Evolutionary conservation across 1,284 basidiomycete species (phyloP).

Genomic region (Papiliotrema fonsecae): DNA sequence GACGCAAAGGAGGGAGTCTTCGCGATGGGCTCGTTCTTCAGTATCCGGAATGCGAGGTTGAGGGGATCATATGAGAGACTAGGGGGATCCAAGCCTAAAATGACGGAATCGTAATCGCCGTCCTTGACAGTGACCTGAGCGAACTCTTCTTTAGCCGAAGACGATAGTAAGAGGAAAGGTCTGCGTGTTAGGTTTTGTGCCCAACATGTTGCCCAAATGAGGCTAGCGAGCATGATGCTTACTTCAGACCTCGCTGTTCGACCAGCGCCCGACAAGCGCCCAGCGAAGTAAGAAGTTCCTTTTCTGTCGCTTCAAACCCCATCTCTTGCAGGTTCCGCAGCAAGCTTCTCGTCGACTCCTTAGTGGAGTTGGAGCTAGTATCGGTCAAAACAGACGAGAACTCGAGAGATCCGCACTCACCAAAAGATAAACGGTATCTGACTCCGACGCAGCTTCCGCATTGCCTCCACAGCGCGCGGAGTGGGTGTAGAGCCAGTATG

Average conservation of each 20-base stretch:
- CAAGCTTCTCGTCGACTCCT: slow-evolving; percentile 54
- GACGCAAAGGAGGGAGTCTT: neutral
- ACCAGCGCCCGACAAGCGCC: slow-evolving; percentile 57
- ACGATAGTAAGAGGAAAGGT: slow-evolving; percentile 59
- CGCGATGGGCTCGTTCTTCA: slow-evolving; percentile 45
- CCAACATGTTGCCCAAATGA: neutral
- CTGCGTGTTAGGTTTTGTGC: slow-evolving; percentile 21
- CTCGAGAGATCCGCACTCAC: slow-evolving; percentile 49
- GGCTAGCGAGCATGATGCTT: too few species aligned
- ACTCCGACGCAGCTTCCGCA: slow-evolving; percentile 52
- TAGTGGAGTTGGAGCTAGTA: slow-evolving; percentile 49
- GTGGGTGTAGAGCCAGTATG: slow-evolving; percentile 57
- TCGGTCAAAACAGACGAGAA: neutral
- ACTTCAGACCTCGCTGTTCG: slow-evolving; percentile 51
- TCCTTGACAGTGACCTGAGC: slow-evolving; percentile 13
- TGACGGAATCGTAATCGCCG: slow-evolving; percentile 56
- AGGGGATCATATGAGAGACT: slow-evolving; percentile 56
- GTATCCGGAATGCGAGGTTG: slow-evolving; percentile 63
- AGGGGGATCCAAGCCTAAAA: slow-evolving; percentile 61
- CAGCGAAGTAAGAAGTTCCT: slow-evolving; percentile 61
- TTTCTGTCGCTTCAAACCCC: slow-evolving; percentile 53
- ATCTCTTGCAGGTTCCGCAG: slow-evolving; percentile 51
- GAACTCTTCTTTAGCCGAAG: slow-evolving; percentile 58
- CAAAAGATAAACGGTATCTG: slow-evolving; percentile 60
- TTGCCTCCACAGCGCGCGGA: slow-evolving; percentile 53